Base-by-base conservation (phyloP, 345 rosid genomes). In the Lepidium aucheri region DNA sequence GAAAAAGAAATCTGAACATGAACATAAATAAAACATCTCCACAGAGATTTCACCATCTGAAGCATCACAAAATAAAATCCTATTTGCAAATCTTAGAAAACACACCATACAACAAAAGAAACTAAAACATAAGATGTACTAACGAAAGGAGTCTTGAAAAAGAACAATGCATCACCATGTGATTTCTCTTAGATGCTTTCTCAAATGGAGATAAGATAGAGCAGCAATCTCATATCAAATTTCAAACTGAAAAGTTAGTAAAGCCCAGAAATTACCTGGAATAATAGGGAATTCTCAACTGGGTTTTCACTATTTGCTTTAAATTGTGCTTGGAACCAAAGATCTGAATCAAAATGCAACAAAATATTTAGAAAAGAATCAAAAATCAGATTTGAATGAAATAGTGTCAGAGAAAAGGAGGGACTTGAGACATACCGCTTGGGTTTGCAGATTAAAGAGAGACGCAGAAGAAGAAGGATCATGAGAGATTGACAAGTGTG, bases 281-380 rank as follows among this genome's bases (percentile, higher is more conserved):
- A 52, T 63, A 67, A 60, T 14, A 12, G 12, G 63, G 68, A 66
- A 66, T 34, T 53, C 33, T 67, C 57, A 73, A 60, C 1, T 53
- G 77, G 68, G 63, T n/a, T 16, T 65, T 65, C 47, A 47, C 45
- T 38, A 39, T n/a, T 11, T 58, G 49, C 40, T 67, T 67, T 1
- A 34, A 61, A 24, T 6, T 60, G 45, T 43, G 45, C 32, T 52
- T 53, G 39, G 62, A 60, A 30, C 20, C 30, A 3, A 73, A 44
- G 50, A 67, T 73, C 77, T 73, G 58, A 51, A 67, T 8, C 39
- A 50, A 73, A 73, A 67, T 8, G 36, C 16, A 38, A 73, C 3
- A 18, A 8, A 38, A 8, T 43, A 43, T 7, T 20, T 26, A 72
- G 49, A 51, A 2, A 11, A 18, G n/a, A 20, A 47, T 9, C 28